Base-by-base conservation (phyloP, 169 alveolate species). In the Pseudocohnilembus persalinus region DNA sequence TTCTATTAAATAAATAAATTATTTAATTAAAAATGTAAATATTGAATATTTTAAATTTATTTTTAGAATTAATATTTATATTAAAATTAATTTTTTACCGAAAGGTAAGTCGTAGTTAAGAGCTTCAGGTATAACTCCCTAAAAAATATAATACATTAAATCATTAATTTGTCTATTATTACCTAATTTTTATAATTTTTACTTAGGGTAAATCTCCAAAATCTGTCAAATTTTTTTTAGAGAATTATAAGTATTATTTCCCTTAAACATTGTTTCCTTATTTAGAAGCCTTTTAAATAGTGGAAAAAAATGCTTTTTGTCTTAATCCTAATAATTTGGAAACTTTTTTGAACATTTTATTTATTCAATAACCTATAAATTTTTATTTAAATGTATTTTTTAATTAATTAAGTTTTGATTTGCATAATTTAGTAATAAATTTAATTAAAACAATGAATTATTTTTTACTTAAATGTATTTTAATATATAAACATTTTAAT, bases 41-140 rank as follows among this genome's bases (percentile, higher is more conserved):
- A 73, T n/a, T 1, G 77, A 6, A 27, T 25, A 6, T 15, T 73
- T 73, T 73, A 4, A 73, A 15, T 15, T 29, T 15, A 73, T 73
- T 73, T 73, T 29, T 73, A 15, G 16, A 27, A 30, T 77, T 77
- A 32, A 16, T 28, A 15, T 32, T 49, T 29, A 75, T 31, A 29
- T 75, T 31, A 76, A 32, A 35, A 32, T 29, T 29, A 73, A 32
- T 28, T 74, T 30, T 82, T 78, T 91, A 91, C 94, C 78, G 90
- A 75, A 91, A 33, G 95, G 95, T 78, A 90, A 84, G 83, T 89
- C 95, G 75, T 90, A 89, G 74, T 94, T 86, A 30, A 94, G 89
- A 31, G 97, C 96, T 74, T 91, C 95, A 35, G 97, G 97, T 83
- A 94, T 92, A 82, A 89, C 94, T 35, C 97, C 96, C 68, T 49